Conservation (phyloP, 1,284 basidiomycete species). For the Moniliophthora roreri region DNA sequence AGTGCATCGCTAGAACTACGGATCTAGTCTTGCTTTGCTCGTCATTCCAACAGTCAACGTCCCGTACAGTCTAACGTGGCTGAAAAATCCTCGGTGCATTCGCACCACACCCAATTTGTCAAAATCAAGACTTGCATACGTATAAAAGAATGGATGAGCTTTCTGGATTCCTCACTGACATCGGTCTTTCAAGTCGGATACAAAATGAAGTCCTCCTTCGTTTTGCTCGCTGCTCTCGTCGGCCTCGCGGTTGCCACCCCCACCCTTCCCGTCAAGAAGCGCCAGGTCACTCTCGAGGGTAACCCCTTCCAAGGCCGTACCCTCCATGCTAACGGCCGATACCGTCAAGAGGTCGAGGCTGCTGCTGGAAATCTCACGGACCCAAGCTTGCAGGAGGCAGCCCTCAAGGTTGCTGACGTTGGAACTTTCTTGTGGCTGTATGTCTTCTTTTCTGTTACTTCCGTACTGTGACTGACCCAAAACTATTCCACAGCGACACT, state of each 20-base stretch:
- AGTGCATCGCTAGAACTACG: too few species aligned
- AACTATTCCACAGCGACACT: constrained; percentile 4
- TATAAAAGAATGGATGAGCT: neutral
- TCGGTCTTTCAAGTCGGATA: neutral
- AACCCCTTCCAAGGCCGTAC: constrained; percentile 4
- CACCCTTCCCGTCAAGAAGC: neutral
- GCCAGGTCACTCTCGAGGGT: constrained; percentile 1
- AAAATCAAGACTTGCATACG: neutral
- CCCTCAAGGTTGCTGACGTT: constrained; percentile 36
- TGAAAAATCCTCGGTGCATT: too few species aligned
- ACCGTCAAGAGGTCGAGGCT: neutral
- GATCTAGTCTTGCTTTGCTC: too few species aligned
- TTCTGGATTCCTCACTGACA: neutral
- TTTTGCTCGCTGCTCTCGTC: constrained; percentile 1
- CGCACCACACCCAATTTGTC: too few species aligned
- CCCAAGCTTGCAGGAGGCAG: constrained; percentile 31
- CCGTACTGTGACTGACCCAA: constrained; percentile 7
- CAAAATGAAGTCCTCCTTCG: neutral
- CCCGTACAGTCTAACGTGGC: too few species aligned
- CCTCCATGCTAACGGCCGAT: neutral
- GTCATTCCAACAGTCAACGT: too few species aligned
- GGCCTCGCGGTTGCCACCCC: constrained; percentile 1
- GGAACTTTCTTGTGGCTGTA: constrained; percentile 44
- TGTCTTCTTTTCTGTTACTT: constrained; percentile 32
- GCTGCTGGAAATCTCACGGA: constrained; percentile 18